Evolutionary conservation across 371 early-diverging fungal genomes (phyloP).

Genomic region (Saksenaea vasiformis): DNA sequence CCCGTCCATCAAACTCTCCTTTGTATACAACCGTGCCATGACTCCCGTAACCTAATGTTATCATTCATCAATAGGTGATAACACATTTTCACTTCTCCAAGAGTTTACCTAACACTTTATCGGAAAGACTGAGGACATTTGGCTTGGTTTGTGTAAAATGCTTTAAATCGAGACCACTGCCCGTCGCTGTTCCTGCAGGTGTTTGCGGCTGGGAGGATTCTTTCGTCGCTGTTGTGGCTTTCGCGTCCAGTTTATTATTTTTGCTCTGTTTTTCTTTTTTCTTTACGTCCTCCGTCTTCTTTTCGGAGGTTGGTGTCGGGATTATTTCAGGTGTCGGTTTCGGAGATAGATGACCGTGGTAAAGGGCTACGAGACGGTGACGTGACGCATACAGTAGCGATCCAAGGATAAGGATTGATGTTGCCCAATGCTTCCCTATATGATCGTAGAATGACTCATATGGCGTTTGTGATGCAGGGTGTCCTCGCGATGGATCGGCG

Average conservation of each 20-base stretch:
- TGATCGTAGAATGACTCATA: slow-evolving; percentile 29
- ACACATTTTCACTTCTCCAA: not conserved
- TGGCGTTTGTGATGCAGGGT: not conserved
- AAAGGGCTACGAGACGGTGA: slow-evolving; percentile 19
- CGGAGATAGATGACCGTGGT: slow-evolving; percentile 20
- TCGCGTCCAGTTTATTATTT: no score
- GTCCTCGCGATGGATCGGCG: not conserved
- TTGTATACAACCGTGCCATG: slow-evolving; percentile 97
- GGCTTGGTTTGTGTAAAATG: slow-evolving; percentile 30
- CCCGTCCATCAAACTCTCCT: slow-evolving; percentile 87
- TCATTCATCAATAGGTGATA: not conserved
- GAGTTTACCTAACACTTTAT: slow-evolving; percentile 41
- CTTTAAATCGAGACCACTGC: slow-evolving; percentile 31
- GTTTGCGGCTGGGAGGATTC: not conserved
- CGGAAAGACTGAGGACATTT: slow-evolving; percentile 40
- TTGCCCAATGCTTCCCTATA: slow-evolving; percentile 41
- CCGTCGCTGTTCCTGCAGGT: not conserved
- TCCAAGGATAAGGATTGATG: slow-evolving; percentile 23
- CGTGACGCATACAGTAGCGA: slow-evolving; percentile 31
- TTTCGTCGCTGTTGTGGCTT: not conserved
- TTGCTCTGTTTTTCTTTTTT: no score
- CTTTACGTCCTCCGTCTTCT: no score
- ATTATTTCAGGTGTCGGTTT: not conserved
- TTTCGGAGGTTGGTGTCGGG: not conserved
- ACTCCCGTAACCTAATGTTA: slow-evolving; percentile 84